These are phyloP conservation scores for Pseudogymnoascus sp. DNA, from an alignment of 2,329 filamentous ascomycete species.

Conservation along the genomic window DNA sequence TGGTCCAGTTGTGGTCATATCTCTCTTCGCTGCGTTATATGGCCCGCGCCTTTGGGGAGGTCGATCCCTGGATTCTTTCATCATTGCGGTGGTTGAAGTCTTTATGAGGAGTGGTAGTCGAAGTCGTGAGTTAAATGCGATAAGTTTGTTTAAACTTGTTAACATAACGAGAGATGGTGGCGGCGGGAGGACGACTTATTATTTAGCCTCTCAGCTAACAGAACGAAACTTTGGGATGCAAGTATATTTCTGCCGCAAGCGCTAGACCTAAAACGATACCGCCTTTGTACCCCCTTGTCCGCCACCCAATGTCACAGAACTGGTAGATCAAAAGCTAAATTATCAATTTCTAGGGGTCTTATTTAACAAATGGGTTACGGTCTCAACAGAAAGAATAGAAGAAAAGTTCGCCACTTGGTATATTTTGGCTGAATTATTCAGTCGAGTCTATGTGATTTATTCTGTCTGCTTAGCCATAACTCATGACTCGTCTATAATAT, in stretches of 20 bases:
- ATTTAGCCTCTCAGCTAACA: not conserved
- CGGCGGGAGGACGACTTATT: constrained; percentile 4
- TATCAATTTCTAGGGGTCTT: not conserved
- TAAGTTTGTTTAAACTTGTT: constrained; percentile 3
- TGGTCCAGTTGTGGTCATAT: constrained; percentile 4
- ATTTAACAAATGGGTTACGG: not conserved
- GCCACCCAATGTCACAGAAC: not conserved
- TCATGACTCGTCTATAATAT: constrained; percentile 1
- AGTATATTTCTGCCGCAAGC: not conserved
- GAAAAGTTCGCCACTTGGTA: not conserved
- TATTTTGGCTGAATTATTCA: not conserved
- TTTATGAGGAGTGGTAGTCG: not conserved
- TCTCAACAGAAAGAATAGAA: not conserved
- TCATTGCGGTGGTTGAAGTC: constrained; percentile 5
- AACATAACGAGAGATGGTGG: constrained; percentile 4
- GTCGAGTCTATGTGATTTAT: not conserved
- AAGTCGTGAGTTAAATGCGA: not conserved
- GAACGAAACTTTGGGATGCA: constrained; percentile 1
- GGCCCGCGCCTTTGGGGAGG: constrained; percentile 3
- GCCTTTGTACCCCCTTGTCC: not conserved
- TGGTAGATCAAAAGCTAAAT: not conserved
- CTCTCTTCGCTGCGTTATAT: constrained; percentile 1
- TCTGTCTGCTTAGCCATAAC: not conserved
- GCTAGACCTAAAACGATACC: not conserved
- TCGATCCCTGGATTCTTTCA: constrained; percentile 6